These are phyloP conservation scores for Calocera cornea DNA, from an alignment of 768 basidiomycete species.

Conservation along the genomic window DNA sequence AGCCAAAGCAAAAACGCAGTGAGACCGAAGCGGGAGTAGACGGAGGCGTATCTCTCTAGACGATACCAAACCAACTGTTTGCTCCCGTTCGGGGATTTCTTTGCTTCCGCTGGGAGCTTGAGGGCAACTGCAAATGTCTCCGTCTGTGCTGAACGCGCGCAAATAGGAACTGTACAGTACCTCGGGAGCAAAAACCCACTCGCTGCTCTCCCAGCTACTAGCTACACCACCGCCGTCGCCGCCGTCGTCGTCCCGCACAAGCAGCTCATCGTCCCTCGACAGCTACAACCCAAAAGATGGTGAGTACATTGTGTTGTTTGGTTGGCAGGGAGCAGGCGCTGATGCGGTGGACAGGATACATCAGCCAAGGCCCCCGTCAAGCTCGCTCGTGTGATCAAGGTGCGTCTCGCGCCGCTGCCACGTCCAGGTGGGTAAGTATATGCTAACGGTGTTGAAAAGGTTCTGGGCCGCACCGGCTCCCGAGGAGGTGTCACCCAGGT, in stretches of 20 bases:
- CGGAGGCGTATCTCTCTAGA: no score
- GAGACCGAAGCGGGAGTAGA: no score
- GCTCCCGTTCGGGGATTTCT: no score
- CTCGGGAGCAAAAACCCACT: not conserved
- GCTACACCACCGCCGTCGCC: not conserved
- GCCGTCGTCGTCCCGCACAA: not conserved
- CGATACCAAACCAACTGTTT: no score
- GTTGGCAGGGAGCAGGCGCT: not conserved
- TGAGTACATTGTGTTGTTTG: not conserved
- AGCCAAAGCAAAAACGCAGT: no score
- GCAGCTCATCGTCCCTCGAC: not conserved
- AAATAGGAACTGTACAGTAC: not conserved
- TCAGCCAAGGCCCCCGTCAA: constrained; percentile 81
- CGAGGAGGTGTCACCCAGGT: constrained; percentile 99
- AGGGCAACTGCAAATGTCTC: no score
- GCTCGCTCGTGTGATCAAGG: constrained; percentile 96
- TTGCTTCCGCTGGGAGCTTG: no score
- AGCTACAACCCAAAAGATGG: not conserved
- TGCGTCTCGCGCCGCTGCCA: constrained; percentile 23
- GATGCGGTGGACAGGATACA: constrained; percentile 7
- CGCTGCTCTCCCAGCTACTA: not conserved
- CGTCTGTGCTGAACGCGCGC: not conserved
- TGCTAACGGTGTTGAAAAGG: constrained; percentile 47
- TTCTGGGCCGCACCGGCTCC: constrained; percentile 95
- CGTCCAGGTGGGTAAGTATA: not conserved